Base-by-base conservation (phyloP, 177 flowering plant genomes). In the Vitis hybrid region DNA sequence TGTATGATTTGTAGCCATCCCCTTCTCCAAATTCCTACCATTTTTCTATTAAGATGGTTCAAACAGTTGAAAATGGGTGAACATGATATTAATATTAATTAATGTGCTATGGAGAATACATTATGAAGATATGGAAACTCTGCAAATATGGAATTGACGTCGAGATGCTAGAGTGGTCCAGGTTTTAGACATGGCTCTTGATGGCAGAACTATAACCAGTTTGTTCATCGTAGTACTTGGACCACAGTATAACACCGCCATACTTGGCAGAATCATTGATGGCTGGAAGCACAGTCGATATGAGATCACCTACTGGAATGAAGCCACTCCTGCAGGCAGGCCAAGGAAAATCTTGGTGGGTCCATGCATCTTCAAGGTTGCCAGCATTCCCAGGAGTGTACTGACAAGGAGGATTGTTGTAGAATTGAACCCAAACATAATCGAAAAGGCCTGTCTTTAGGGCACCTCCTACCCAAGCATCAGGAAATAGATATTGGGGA, bases 371-470 rank as follows among this genome's bases (percentile, higher is more conserved):
- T 52, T 50, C 54, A 14, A 66, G 70, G 56, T 75, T 60, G 7
- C 32, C 15, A 51, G 56, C 3, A 15, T 55, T 19, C 14, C 74
- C 64, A 1, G 70, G 64, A 2, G 79, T 50, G 59, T 75, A 82
- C 19, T 75, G 81, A 68, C 85, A 82, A 4, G 76, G 83, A 52
- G 79, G 74, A 23, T 80, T 82, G 72, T 80, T 78, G 64, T 80
- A 80, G 67, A 80, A 80, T 21, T 80, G 86, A 8, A 83, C 80
- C 83, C 80, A 82, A 17, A 82, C 78, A 45, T 74, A 74, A 51
- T 82, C 78, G 56, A 80, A 82, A 1, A 78, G 68, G 8, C 82
- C 83, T 0, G 81, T 80, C 39, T 72, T 69, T 1, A 82, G 56
- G 4, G 85, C 81, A 51, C 30, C 55, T 13, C 79, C 81, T 1